Percentiles rank a stretch among this genome's conserved stretches.
phyloP scores from a whole-genome alignment of 805 yeast genomes.

The Wickerhamomyces canadensis region DNA sequence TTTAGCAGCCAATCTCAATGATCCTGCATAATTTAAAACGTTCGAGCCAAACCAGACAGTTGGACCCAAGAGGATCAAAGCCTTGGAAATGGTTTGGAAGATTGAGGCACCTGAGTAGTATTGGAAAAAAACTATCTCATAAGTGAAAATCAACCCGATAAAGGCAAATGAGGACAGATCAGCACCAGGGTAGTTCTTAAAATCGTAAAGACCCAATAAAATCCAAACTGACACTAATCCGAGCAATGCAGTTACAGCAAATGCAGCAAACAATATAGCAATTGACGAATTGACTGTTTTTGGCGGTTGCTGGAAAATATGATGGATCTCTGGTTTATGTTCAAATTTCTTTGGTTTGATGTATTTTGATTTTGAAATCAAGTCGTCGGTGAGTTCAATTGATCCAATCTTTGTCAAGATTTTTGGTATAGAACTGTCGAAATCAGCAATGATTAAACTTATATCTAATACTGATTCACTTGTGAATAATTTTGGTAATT shows the following conservation, averaged over 20 bases:
- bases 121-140: slow-evolving; percentile 22
- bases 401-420: slow-evolving; percentile 12
- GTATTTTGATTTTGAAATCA: slow-evolving; percentile 11
- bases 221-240: slow-evolving; percentile 16
- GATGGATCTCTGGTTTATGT: slow-evolving; percentile 22
- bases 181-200: slow-evolving; percentile 16
- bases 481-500: slow-evolving; percentile 21
- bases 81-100: slow-evolving; percentile 18
- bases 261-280: slow-evolving; percentile 15
- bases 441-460: slow-evolving; percentile 14
- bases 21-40: slow-evolving; percentile 22
- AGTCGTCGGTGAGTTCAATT: slow-evolving; percentile 14
- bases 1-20: slow-evolving; percentile 23
- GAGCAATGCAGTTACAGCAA: slow-evolving; percentile 12
- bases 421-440: slow-evolving; percentile 5
- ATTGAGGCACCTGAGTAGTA: slow-evolving; percentile 22
- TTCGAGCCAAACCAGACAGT: slow-evolving; percentile 24
- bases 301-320: slow-evolving; percentile 21
- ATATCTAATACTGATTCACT: slow-evolving; percentile 11
- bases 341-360: slow-evolving; percentile 16
- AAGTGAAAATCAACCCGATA: slow-evolving; percentile 14
- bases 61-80: slow-evolving; percentile 18
- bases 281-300: slow-evolving; percentile 15
- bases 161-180: slow-evolving; percentile 12
- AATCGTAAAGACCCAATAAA: slow-evolving; percentile 16